These are phyloP conservation scores for Neonectria neomacrospora DNA, from an alignment of 2,329 filamentous ascomycete species.

Conservation along the genomic window DNA sequence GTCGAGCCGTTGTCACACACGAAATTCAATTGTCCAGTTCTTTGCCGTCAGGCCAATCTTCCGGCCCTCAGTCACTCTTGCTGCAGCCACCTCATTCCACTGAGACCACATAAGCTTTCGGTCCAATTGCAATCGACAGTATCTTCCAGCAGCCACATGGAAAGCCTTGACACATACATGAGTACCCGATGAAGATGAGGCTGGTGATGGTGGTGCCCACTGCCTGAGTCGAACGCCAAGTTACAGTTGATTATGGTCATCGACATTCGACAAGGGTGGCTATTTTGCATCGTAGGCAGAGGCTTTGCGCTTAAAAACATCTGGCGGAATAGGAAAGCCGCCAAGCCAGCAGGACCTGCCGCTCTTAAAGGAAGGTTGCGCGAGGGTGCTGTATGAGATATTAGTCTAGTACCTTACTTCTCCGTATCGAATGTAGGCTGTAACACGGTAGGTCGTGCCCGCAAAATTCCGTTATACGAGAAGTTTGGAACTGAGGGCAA, in stretches of 20 bases:
- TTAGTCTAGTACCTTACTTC: background rate
- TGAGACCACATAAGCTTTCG: background rate
- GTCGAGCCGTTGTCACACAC: background rate
- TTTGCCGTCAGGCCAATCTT: background rate
- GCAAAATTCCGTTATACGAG: background rate
- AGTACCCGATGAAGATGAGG: background rate
- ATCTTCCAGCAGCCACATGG: background rate
- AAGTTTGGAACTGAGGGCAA: background rate
- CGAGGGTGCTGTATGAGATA: background rate
- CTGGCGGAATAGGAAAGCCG: background rate
- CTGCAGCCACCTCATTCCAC: background rate
- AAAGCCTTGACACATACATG: conserved; percentile 1
- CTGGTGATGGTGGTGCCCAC: background rate
- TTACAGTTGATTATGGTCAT: background rate
- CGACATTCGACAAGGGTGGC: background rate
- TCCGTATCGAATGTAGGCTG: background rate
- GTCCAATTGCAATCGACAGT: background rate
- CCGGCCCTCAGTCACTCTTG: background rate
- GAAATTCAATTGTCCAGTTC: background rate
- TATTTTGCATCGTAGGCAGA: no score
- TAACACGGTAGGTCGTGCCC: background rate
- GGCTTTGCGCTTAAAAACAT: background rate
- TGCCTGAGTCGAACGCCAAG: background rate
- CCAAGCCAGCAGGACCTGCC: background rate
- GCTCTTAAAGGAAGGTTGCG: background rate